Percentiles rank a stretch among this genome's conserved stretches.
Conservation (phyloP, 805 yeast genomes). For the Schwanniomyces vanrijiae region DNA sequence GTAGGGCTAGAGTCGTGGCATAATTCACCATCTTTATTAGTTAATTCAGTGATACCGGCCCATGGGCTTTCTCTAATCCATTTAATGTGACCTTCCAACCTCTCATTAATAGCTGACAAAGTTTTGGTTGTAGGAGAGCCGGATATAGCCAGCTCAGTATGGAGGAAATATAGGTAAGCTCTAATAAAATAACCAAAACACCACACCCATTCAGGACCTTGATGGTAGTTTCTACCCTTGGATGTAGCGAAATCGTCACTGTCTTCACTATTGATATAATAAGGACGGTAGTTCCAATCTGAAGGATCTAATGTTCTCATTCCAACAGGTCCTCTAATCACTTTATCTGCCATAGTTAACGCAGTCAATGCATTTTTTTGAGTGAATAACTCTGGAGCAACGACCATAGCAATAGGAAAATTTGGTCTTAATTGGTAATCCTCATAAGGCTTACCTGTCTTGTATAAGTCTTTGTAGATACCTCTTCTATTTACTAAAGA, state of each 20-base stretch:
- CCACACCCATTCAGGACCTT: slow-evolving; percentile 99
- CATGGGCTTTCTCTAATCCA: slow-evolving; percentile 80
- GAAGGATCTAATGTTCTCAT: slow-evolving; percentile 90
- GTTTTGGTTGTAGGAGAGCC: slow-evolving; percentile 49
- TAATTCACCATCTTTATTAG: slow-evolving; percentile 80
- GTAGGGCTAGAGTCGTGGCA: slow-evolving; percentile 92
- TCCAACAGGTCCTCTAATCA: slow-evolving; percentile 86
- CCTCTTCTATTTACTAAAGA: slow-evolving; percentile 83
- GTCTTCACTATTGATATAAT: slow-evolving; percentile 79
- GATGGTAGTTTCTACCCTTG: slow-evolving; percentile 95
- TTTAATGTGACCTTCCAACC: slow-evolving; percentile 62
- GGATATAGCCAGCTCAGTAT: slow-evolving; percentile 30
- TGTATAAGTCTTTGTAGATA: slow-evolving; percentile 83
- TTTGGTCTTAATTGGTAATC: slow-evolving; percentile 93
- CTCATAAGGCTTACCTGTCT: slow-evolving; percentile 83
- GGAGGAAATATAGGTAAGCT: slow-evolving; percentile 63
- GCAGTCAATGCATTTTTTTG: slow-evolving; percentile 62
- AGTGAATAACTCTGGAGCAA: slow-evolving; percentile 88
- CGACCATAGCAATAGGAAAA: slow-evolving; percentile 90
- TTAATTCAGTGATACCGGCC: slow-evolving; percentile 93
- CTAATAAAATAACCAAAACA: slow-evolving; percentile 82
- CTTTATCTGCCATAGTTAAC: slow-evolving; percentile 66
- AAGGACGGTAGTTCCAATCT: slow-evolving; percentile 89
- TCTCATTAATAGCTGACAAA: slow-evolving; percentile 56
- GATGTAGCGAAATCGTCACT: slow-evolving; percentile 86